phyloP scores from a whole-genome alignment of 208 protist genomes.

The Leishmania major region DNA sequence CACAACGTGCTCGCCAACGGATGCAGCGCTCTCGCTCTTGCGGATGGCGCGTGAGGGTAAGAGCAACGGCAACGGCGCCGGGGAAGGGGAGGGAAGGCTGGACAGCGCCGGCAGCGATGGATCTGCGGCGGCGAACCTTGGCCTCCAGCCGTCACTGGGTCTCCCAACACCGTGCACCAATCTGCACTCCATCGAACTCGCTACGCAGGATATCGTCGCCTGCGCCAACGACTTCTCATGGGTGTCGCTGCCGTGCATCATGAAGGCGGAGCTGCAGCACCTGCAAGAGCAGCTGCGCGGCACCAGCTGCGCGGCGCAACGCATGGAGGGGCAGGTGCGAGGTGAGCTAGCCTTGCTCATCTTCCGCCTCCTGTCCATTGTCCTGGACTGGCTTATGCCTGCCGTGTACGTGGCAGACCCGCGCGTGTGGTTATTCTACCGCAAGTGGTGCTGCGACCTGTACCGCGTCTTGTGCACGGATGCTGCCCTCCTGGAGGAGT shows the following conservation, averaged over 20 bases:
- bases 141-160: not conserved
- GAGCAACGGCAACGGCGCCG: slow-evolving; percentile 5
- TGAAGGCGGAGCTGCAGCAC: slow-evolving; percentile 32
- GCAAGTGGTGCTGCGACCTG: slow-evolving; percentile 83
- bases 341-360: slow-evolving; percentile 74
- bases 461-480: slow-evolving; percentile 71
- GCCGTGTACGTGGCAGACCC: slow-evolving; percentile 61
- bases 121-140: not conserved
- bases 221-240: slow-evolving; percentile 31
- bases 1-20: slow-evolving; percentile 13
- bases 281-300: slow-evolving; percentile 20
- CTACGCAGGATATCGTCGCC: slow-evolving; percentile 24
- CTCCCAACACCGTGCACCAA: not conserved
- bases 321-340: slow-evolving; percentile 57
- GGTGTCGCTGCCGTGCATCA: slow-evolving; percentile 29
- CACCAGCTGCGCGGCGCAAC: slow-evolving; percentile 16
- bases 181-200: slow-evolving; percentile 8
- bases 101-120: slow-evolving; percentile 1
- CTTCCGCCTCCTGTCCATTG: slow-evolving; percentile 77
- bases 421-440: slow-evolving; percentile 72
- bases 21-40: slow-evolving; percentile 27
- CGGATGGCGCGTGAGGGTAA: slow-evolving; percentile 16
- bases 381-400: slow-evolving; percentile 81
- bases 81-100: not conserved
- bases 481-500: slow-evolving; percentile 63